phyloP scores from a whole-genome alignment of 2,329 filamentous ascomycete genomes.

The Magnaporthiopsis incrustans region DNA sequence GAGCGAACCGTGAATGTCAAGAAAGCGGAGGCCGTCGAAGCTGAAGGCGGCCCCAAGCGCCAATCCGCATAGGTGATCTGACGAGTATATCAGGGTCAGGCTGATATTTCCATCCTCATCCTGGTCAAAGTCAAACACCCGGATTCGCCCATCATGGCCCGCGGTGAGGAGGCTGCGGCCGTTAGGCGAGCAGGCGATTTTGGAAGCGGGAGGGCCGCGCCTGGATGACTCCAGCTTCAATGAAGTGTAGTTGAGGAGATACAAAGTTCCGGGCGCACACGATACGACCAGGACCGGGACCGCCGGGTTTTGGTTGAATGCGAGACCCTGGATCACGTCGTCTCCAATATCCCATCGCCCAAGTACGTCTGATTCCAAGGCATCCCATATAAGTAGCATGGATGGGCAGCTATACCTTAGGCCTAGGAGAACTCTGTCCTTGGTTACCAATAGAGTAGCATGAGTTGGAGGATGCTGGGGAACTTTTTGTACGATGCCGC shows the following conservation, averaged over 20 bases:
- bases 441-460: constrained; percentile 10
- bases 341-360: constrained; percentile 13
- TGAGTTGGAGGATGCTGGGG: constrained; percentile 13
- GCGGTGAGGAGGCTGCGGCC: background rate
- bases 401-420: constrained; percentile 18
- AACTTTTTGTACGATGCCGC: too few relatives aligned
- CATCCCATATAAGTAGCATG: constrained; percentile 18
- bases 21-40: background rate
- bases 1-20: background rate
- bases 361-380: constrained; percentile 12
- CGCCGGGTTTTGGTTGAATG: constrained; percentile 20
- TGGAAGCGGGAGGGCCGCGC: background rate
- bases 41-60: too few relatives aligned
- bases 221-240: background rate
- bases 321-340: constrained; percentile 19
- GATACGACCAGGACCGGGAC: constrained; percentile 18
- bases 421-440: constrained; percentile 14
- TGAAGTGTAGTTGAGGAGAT: constrained; percentile 3
- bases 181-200: background rate
- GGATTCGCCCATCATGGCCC: background rate
- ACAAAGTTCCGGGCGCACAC: constrained; percentile 13
- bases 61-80: too few relatives aligned
- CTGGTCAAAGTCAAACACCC: background rate
- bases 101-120: background rate
- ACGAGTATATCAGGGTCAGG: background rate